phyloP scores from a whole-genome alignment of 2,329 filamentous ascomycete genomes.

The Penicillium sclerotiorum region DNA sequence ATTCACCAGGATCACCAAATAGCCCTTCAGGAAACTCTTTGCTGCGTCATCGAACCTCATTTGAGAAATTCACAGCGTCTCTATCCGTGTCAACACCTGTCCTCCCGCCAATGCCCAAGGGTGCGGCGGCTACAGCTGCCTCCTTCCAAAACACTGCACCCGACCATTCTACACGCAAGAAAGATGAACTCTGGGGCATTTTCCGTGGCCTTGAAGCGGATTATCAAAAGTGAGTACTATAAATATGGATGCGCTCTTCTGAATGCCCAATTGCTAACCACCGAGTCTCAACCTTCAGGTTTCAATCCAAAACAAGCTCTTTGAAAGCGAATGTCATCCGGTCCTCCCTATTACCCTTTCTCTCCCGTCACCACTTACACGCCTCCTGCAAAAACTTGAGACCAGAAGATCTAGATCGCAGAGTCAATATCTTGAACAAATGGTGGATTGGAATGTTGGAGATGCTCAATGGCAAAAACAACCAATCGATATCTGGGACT shows the following conservation, averaged over 20 bases:
- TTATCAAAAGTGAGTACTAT: constrained; percentile 64
- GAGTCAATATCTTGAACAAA: constrained; percentile 78
- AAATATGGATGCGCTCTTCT: not conserved
- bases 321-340: constrained; percentile 77
- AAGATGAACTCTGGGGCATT: constrained; percentile 69
- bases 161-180: constrained; percentile 57
- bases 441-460: constrained; percentile 88
- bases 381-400: constrained; percentile 66
- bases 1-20: constrained; percentile 38
- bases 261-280: constrained; percentile 13
- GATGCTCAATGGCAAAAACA: constrained; percentile 74
- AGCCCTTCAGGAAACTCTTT: constrained; percentile 43
- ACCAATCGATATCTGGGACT: constrained; percentile 78
- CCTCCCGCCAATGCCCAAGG: constrained; percentile 51
- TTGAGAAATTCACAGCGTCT: constrained; percentile 49
- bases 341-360: constrained; percentile 71
- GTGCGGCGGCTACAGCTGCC: constrained; percentile 44
- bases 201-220: constrained; percentile 71
- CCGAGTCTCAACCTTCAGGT: constrained; percentile 47
- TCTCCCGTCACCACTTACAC: constrained; percentile 70
- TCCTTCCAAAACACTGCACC: constrained; percentile 27
- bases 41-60: constrained; percentile 45
- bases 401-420: constrained; percentile 80
- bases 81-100: constrained; percentile 49
- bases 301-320: constrained; percentile 71